Conservation (phyloP, 2,329 filamentous ascomycete species). For the Tolypocladium inflatum region DNA sequence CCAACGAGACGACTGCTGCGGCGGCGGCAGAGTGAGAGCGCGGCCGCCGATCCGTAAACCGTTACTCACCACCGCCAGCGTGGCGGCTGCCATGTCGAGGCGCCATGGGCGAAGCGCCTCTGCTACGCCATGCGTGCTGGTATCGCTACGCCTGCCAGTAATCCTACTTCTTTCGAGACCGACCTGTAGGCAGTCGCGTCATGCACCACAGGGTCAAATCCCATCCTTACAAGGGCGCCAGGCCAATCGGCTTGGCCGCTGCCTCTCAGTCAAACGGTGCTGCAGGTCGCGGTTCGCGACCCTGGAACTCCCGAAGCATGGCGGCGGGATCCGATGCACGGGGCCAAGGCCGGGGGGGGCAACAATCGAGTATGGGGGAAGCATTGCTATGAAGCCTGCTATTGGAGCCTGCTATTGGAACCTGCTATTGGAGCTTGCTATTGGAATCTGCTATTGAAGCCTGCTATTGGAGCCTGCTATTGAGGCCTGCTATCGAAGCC, state of each 20-base stretch:
- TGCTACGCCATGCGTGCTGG: background rate
- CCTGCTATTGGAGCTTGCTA: too few relatives aligned
- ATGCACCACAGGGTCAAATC: background rate
- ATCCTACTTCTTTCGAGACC: background rate
- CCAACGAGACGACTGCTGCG: slow-evolving; percentile 16
- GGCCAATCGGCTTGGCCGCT: background rate
- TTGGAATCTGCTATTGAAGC: too few relatives aligned
- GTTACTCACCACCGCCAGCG: background rate
- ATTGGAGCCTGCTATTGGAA: too few relatives aligned
- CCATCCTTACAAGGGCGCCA: background rate
- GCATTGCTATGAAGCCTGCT: background rate
- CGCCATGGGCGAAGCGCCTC: background rate
- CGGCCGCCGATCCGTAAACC: background rate
- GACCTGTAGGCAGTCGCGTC: background rate
- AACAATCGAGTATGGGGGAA: background rate
- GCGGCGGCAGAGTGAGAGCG: slow-evolving; percentile 16
- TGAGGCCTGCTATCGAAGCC: background rate
- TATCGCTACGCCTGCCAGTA: background rate
- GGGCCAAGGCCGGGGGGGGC: background rate
- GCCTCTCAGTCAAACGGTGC: background rate
- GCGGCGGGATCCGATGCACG: background rate
- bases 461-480: too few relatives aligned
- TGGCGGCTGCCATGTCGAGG: background rate
- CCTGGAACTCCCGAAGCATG: background rate
- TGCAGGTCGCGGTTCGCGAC: background rate